phyloP scores from a whole-genome alignment of 2,329 filamentous ascomycete species.

The Penicillium fuscoglaucum region DNA sequence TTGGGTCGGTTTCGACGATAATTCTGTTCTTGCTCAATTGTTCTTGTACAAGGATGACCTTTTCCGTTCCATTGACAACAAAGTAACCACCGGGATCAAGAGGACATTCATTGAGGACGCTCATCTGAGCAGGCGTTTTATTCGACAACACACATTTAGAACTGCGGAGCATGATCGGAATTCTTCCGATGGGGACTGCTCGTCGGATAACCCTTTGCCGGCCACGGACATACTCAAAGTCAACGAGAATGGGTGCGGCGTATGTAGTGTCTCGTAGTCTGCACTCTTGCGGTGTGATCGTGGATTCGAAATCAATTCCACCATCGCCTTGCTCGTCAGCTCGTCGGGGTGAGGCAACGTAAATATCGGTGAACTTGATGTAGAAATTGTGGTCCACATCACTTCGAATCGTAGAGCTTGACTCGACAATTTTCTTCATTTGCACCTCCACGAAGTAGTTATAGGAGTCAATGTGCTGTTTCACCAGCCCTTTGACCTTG shows the following conservation, averaged over 20 bases:
- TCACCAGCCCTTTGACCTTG: slow-evolving; percentile 94
- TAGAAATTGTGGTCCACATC: slow-evolving; percentile 92
- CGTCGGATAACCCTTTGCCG: slow-evolving; percentile 73
- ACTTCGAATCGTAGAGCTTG: slow-evolving; percentile 83
- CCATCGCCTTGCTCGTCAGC: slow-evolving; percentile 67
- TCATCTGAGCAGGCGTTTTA: slow-evolving; percentile 86
- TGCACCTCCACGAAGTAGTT: slow-evolving; percentile 98
- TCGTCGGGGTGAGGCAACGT: slow-evolving; percentile 77
- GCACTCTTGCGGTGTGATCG: slow-evolving; percentile 90
- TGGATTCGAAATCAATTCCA: slow-evolving; percentile 46
- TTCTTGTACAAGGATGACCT: slow-evolving; percentile 97
- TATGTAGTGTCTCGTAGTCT: slow-evolving; percentile 97
- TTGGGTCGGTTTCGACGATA: slow-evolving; percentile 89
- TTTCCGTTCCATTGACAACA: slow-evolving; percentile 95
- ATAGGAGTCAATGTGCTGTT: slow-evolving; percentile 98
- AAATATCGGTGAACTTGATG: slow-evolving; percentile 90
- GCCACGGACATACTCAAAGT: slow-evolving; percentile 85
- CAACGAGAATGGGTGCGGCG: slow-evolving; percentile 87
- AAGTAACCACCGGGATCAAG: slow-evolving; percentile 97
- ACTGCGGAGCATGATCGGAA: slow-evolving; percentile 97
- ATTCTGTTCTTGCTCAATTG: slow-evolving; percentile 99
- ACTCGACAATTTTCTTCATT: slow-evolving; percentile 92
- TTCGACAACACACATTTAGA: slow-evolving; percentile 85
- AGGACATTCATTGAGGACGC: slow-evolving; percentile 88
- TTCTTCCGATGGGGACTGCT: slow-evolving; percentile 76